Conservation (phyloP, 1,139 yeast genomes). For the Pichia sp. region DNA sequence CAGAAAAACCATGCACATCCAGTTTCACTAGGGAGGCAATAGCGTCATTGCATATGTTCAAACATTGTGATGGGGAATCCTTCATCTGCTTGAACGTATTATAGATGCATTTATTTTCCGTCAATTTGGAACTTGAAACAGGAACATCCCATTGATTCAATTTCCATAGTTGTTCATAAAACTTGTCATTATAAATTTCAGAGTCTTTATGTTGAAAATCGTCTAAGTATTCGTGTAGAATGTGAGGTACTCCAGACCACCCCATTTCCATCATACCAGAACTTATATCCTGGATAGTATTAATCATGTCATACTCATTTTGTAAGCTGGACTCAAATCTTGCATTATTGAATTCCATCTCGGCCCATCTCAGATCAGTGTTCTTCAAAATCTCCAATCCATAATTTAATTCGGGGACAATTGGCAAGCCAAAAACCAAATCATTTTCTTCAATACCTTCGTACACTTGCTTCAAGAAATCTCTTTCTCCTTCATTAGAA, state of each 20-base stretch:
- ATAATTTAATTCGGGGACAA: slow-evolving; percentile 41
- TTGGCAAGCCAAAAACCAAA: slow-evolving; percentile 54
- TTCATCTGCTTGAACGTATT: slow-evolving; percentile 35
- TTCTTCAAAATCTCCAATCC: slow-evolving; percentile 36
- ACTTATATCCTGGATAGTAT: slow-evolving; percentile 21
- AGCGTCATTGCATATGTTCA: slow-evolving; percentile 17
- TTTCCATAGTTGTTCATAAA: slow-evolving; percentile 60
- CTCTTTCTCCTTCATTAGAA: slow-evolving; percentile 13
- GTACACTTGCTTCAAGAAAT: slow-evolving; percentile 34
- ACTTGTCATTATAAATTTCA: slow-evolving; percentile 5
- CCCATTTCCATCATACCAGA: slow-evolving; percentile 38
- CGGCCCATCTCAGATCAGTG: slow-evolving; percentile 30
- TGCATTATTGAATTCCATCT: slow-evolving; percentile 50
- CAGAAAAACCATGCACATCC: slow-evolving; percentile 1
- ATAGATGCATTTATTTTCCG: slow-evolving; percentile 39
- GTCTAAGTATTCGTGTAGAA: slow-evolving; percentile 14
- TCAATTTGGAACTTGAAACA: slow-evolving; percentile 24
- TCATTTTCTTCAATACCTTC: slow-evolving; percentile 52
- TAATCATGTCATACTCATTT: slow-evolving; percentile 1
- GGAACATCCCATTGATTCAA: slow-evolving; percentile 66
- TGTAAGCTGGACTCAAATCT: slow-evolving; percentile 38
- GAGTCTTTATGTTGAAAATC: slow-evolving; percentile 8
- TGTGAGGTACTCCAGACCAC: slow-evolving; percentile 39
- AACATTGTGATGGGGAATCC: slow-evolving; percentile 25
- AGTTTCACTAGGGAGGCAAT: slow-evolving; percentile 17